Evolutionary conservation across 2,329 filamentous ascomycete species (phyloP), one percentile per base, ranked within the genome.

Genomic region (Chalara sp.): DNA sequence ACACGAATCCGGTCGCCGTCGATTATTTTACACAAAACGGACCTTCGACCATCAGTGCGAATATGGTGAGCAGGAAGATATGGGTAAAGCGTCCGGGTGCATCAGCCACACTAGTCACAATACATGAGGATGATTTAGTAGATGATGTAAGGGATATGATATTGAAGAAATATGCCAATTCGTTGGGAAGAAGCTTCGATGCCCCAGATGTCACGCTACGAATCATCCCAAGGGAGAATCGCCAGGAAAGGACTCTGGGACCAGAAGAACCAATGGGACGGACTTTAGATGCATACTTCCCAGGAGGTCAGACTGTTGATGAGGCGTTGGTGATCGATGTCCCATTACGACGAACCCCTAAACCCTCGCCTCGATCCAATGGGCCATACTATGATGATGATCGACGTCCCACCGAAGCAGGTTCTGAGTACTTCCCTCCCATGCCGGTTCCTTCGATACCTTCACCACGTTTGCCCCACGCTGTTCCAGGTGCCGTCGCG

Each of bases 111-210:
- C 76, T 93, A 62, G 86, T 99, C 50, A 83, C 86, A 54, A 87
- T 95, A 61, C 78, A 82, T 60, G 87, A 95, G 63, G 89, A 95
- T 62, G 90, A 96, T 64, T 72, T 97, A 61, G 91, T 97, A 51
- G 93, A 99, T 68, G 92, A 96, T 69, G 85, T 96, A 55, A 86
- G 92, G 61, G 93, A 96, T 60, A 82, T 89, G 75, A 93, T 97
- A 51, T 73, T 97, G 60, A 83, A 82, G 63, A 97, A 97, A 73
- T 99, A 97, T 68, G 83, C 84, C 61, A 97, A 99, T 70, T 95
- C 90, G 11, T 76, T 99, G 30, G 92, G 92, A 47, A 84, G 84
- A 60, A 87, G 80, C 48, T 96, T 91, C 68, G 93, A 99, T 70
- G 79, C 93, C 8, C 93, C 93, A 10, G 93, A 99, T 67, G 79